Evolutionary conservation across 208 protist species (phyloP).

Genomic region (Zelonia costaricensis): DNA sequence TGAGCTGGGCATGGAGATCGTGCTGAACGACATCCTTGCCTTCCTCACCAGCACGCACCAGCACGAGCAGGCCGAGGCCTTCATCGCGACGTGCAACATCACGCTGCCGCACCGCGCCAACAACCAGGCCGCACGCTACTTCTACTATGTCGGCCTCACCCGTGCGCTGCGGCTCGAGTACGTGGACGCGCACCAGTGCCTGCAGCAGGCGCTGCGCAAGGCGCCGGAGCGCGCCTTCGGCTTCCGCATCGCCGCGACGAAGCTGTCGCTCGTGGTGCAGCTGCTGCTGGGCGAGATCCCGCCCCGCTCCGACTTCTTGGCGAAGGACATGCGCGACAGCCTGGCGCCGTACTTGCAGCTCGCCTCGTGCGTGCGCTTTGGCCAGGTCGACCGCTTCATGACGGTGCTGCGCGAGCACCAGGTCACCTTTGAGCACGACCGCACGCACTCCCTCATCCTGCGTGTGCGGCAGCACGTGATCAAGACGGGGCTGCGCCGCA

Average conservation of each 20-base stretch:
- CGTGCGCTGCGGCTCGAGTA: conserved; percentile 97
- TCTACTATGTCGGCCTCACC: conserved; percentile 96
- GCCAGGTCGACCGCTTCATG: conserved; percentile 95
- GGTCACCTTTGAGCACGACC: conserved; percentile 93
- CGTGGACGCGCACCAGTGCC: conserved; percentile 90
- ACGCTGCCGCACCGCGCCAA: conserved; percentile 79
- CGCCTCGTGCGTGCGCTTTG: conserved; percentile 95
- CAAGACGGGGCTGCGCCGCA: conserved; percentile 96
- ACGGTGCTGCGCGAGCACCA: conserved; percentile 90
- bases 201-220: conserved; percentile 96
- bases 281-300: conserved; percentile 98
- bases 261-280: conserved; percentile 96
- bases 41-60: conserved; percentile 73
- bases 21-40: conserved; percentile 87
- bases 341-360: conserved; percentile 95
- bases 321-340: conserved; percentile 83
- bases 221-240: conserved; percentile 94
- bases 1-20: conserved; percentile 83
- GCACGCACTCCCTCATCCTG: conserved; percentile 95
- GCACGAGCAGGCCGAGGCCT: conserved; percentile 82
- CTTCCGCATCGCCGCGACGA: conserved; percentile 93
- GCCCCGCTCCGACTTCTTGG: conserved; percentile 90
- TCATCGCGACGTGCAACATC: conserved; percentile 86
- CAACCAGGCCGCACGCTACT: conserved; percentile 95
- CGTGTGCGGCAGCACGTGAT: conserved; percentile 98